These are phyloP conservation scores for Fusarium incarnatum DNA, from an alignment of 2,329 filamentous ascomycete species.

Conservation along the genomic window DNA sequence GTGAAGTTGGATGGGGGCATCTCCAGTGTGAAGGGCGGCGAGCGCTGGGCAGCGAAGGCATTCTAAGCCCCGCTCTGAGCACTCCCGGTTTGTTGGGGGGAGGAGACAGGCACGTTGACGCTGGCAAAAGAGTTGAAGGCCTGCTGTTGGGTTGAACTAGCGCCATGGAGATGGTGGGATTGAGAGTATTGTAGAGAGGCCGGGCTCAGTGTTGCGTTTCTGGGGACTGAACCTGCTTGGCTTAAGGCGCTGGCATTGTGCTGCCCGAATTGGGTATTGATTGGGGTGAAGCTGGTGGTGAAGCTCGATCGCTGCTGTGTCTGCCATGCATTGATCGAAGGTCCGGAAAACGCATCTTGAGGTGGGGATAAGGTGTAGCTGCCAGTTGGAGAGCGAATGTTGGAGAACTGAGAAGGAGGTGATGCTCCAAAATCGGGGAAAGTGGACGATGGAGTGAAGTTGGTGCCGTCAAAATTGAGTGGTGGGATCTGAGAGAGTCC, in stretches of 20 bases:
- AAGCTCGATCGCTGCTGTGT: conserved; percentile 1
- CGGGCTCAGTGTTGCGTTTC: background rate
- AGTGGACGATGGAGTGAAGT: background rate
- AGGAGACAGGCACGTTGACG: background rate
- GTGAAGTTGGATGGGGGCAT: background rate
- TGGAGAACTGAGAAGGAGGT: conserved; percentile 1
- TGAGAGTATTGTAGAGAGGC: background rate
- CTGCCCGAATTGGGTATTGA: conserved; percentile 12
- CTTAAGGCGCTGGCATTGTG: background rate
- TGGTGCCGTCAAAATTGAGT: background rate
- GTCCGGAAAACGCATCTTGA: background rate
- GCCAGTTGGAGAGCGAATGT: background rate
- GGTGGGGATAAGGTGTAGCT: background rate
- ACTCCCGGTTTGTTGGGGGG: background rate
- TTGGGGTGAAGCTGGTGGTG: conserved; percentile 5
- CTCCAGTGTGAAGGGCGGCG: background rate
- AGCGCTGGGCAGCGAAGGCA: conserved; percentile 11
- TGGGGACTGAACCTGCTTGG: background rate
- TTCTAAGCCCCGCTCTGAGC: conserved; percentile 25
- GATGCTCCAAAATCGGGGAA: background rate
- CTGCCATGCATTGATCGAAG: background rate
- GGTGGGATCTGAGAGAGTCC: background rate
- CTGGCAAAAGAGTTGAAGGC: background rate
- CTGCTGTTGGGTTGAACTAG: background rate
- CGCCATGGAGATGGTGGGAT: background rate